phyloP scores from a whole-genome alignment of 345 rosid species.

The Eucalyptus decipiens region DNA sequence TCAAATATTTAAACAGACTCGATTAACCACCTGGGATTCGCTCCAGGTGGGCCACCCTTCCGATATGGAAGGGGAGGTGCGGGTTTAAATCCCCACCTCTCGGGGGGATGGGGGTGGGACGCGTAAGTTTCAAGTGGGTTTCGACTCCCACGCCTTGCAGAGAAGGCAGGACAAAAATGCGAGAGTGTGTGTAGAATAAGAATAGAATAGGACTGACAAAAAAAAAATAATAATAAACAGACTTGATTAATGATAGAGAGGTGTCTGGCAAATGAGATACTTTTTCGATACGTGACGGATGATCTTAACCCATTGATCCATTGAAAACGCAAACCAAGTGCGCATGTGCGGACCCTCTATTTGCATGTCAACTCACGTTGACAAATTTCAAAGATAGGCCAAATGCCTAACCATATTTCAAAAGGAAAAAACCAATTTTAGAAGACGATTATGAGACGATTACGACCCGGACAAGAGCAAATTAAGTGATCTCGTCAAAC shows the following conservation, averaged over 20 bases:
- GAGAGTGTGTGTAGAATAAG: no score
- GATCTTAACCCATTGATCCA: neutral
- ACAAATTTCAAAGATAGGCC: neutral
- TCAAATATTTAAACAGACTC: neutral
- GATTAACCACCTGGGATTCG: no score
- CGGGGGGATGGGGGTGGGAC: no score
- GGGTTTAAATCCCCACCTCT: no score
- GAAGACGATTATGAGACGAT: neutral
- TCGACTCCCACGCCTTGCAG: no score
- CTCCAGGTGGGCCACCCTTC: no score
- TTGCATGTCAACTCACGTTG: neutral
- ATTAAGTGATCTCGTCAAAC: neutral
- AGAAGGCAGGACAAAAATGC: no score
- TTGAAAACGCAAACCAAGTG: neutral
- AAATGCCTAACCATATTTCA: neutral
- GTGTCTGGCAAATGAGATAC: neutral
- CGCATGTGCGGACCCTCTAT: neutral
- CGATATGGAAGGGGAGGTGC: no score
- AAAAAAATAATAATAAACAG: no score
- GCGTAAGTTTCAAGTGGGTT: no score
- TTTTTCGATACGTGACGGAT: neutral
- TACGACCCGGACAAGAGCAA: neutral
- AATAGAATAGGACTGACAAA: no score
- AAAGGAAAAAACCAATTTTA: neutral
- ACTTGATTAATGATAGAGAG: neutral